phyloP scores from a whole-genome alignment of 805 yeast species.

The Starmerella riodocensis region DNA sequence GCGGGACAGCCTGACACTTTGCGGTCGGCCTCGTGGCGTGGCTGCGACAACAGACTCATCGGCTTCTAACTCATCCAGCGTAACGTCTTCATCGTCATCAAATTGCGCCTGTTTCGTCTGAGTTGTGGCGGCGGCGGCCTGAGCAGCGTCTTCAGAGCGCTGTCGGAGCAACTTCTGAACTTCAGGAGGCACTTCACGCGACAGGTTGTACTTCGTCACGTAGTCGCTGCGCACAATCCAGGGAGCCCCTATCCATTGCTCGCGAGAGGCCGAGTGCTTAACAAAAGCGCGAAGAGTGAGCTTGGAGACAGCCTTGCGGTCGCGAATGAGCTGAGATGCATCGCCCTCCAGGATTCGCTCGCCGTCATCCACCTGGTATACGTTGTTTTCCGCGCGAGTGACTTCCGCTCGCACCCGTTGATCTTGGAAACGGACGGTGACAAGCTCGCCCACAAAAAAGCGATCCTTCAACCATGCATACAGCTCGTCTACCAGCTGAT shows the following conservation, averaged over 20 bases:
- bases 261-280: conserved; percentile 62
- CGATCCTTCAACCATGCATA: conserved; percentile 65
- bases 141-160: conserved; percentile 6
- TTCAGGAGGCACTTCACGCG: conserved; percentile 14
- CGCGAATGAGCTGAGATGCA: conserved; percentile 50
- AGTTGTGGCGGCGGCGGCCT: neutral
- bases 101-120: neutral
- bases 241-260: conserved; percentile 81
- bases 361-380: conserved; percentile 11
- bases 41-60: neutral
- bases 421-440: conserved; percentile 40
- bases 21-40: neutral
- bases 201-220: conserved; percentile 54
- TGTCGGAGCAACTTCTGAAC: conserved; percentile 7
- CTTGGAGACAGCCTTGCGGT: conserved; percentile 77
- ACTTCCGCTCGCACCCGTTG: conserved; percentile 40
- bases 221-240: conserved; percentile 81
- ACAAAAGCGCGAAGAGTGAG: conserved; percentile 80
- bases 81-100: neutral
- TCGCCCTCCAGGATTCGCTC: conserved; percentile 13
- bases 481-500: conserved; percentile 75
- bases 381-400: conserved; percentile 8
- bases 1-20: neutral
- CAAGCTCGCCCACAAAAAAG: conserved; percentile 83
- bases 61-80: neutral